Evolutionary conservation across 1,284 basidiomycete genomes (phyloP).

Genomic region (Leccinum angustisporum): DNA sequence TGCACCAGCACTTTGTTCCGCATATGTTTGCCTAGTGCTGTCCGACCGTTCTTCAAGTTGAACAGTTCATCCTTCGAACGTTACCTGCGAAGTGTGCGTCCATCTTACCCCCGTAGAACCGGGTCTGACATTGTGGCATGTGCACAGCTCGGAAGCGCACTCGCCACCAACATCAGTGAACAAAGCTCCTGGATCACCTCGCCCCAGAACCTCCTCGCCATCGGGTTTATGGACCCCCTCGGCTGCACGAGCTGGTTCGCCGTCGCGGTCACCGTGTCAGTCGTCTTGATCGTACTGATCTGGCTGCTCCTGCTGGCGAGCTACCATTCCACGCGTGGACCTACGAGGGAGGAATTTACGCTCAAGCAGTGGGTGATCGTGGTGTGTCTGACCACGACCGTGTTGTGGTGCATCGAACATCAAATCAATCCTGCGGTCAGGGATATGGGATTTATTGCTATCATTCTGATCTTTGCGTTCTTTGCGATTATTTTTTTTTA

Average conservation of each 20-base stretch:
- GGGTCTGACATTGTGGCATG: slow-evolving; percentile 3
- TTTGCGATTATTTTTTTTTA: slow-evolving; percentile 83
- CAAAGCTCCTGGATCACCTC: slow-evolving; percentile 91
- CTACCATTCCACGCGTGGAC: slow-evolving; percentile 73
- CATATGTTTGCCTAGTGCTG: slow-evolving; percentile 44
- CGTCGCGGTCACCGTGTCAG: slow-evolving; percentile 90
- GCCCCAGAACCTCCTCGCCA: slow-evolving; percentile 88
- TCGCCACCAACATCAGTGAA: slow-evolving; percentile 80
- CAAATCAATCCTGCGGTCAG: slow-evolving; percentile 79
- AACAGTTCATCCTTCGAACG: slow-evolving; percentile 39
- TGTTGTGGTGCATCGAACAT: slow-evolving; percentile 89
- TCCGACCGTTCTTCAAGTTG: not conserved
- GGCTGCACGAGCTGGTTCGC: slow-evolving; percentile 96
- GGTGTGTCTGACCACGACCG: slow-evolving; percentile 87
- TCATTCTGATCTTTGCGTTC: slow-evolving; percentile 91
- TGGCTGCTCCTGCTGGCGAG: slow-evolving; percentile 88
- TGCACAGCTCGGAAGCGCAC: slow-evolving; percentile 85
- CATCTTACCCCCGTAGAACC: slow-evolving; percentile 56
- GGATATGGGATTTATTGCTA: slow-evolving; percentile 97
- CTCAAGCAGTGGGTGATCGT: slow-evolving; percentile 87
- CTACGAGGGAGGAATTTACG: slow-evolving; percentile 79
- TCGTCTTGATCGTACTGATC: slow-evolving; percentile 82
- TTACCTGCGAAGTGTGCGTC: slow-evolving; percentile 86
- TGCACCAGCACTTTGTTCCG: slow-evolving; percentile 94
- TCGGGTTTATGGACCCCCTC: slow-evolving; percentile 85